Evolutionary conservation across 306 rosid genomes (phyloP).

Genomic region (Citrullus mucosospermus): DNA sequence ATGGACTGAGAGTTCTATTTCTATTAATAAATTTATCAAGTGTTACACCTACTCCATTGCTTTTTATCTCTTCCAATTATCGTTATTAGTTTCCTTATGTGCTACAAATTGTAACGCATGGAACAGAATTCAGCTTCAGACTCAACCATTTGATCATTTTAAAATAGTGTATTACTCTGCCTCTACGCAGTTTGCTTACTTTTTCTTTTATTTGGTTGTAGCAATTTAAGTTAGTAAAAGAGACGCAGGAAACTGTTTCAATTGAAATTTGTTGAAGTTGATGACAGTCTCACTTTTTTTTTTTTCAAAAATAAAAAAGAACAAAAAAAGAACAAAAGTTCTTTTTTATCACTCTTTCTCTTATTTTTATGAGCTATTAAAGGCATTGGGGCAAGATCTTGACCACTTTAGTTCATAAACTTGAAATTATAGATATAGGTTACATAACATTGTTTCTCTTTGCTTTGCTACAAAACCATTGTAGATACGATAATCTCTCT

Average conservation of each 20-base stretch:
- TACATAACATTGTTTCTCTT: neutral
- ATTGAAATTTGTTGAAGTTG: constrained; percentile 28
- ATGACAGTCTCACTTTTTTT: constrained; percentile 23
- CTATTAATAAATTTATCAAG: neutral
- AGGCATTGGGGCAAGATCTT: constrained; percentile 68
- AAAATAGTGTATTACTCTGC: neutral
- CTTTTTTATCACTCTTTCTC: constrained; percentile 80
- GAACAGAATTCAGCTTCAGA: constrained; percentile 4
- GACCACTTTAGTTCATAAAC: constrained; percentile 48
- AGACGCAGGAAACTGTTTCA: constrained; percentile 10
- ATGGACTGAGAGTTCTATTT: neutral
- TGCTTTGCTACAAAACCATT: neutral
- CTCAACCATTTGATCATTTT: neutral
- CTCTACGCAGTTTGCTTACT: neutral
- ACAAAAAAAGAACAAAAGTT: constrained; percentile 30
- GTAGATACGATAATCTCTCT: neutral
- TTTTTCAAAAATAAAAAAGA: neutral
- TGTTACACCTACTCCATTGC: neutral
- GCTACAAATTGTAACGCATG: neutral
- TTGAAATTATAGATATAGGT: constrained; percentile 31
- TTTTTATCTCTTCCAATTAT: neutral
- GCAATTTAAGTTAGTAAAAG: constrained; percentile 11
- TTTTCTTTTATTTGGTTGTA: neutral
- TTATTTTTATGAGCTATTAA: constrained; percentile 68
- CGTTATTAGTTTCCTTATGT: neutral